Percentiles rank a stretch among this genome's conserved stretches.
Evolutionary conservation across 2,329 filamentous ascomycete genomes (phyloP).

Genomic region (Anthostomella pinea): DNA sequence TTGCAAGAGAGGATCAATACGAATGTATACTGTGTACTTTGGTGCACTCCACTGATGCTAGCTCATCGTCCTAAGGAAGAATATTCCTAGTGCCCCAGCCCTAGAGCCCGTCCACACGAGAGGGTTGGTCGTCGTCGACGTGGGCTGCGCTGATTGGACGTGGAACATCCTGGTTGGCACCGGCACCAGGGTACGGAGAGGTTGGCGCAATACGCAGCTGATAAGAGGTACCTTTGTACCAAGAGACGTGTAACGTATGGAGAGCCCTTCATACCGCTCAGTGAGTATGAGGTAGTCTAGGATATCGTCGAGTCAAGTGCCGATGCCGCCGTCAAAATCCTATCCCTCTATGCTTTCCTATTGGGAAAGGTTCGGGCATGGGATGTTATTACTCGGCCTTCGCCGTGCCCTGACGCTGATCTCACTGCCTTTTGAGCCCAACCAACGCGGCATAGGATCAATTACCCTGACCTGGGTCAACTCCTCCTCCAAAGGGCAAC

Average conservation of each 20-base stretch:
- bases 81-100: constrained; percentile 23
- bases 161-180: constrained; percentile 20
- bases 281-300: constrained; percentile 14
- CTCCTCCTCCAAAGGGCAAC: no score
- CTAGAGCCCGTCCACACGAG: constrained; percentile 25
- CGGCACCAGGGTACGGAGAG: constrained; percentile 29
- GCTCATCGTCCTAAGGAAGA: constrained; percentile 20
- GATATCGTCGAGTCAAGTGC: constrained; percentile 19
- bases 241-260: constrained; percentile 13
- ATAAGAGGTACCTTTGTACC: constrained; percentile 17
- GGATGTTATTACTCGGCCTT: constrained; percentile 11
- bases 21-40: constrained; percentile 14
- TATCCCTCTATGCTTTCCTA: constrained; percentile 8
- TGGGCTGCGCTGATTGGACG: constrained; percentile 33
- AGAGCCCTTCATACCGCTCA: constrained; percentile 15
- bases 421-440: constrained; percentile 14
- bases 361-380: constrained; percentile 7
- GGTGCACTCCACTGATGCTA: constrained; percentile 25
- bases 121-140: constrained; percentile 31
- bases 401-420: constrained; percentile 11
- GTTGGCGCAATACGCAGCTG: constrained; percentile 26
- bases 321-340: constrained; percentile 17
- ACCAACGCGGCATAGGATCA: constrained; percentile 12
- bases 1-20: constrained; percentile 17
- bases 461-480: no score